Base-by-base conservation (phyloP, 163 green algal genomes). In the Picocystis sp. region DNA sequence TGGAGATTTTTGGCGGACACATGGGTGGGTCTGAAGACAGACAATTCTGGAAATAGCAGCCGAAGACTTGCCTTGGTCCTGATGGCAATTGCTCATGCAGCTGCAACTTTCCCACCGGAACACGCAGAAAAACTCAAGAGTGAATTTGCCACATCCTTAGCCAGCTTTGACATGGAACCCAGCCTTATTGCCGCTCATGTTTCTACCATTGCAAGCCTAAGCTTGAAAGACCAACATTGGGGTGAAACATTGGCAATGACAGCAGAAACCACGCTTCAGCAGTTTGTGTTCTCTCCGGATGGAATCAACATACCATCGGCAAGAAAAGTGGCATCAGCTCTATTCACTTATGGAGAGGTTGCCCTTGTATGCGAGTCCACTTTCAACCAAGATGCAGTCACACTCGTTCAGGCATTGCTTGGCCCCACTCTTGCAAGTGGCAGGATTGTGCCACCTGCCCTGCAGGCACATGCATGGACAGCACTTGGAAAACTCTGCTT, bases 401-500 rank as follows among this genome's bases (percentile, higher is more conserved):
- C 79, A 43, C 72, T 81, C 46, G 70, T 83, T 56, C 77, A 88
- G 55, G 69, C 78, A 12, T 62, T 88, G 22, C 55, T 80, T 43
- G 58, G 60, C 12, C 52, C 56, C 21, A 29, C 19, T 22, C 53
- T 59, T 57, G 53, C 34, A 43, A 13, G 24, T 43, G 24, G 34
- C 6, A 23, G 33, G 11, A 8, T 10, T 34, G 41, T 59, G 15
- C 35, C 53, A 11, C n/a, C 11, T 15, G 29, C 29, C 17, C 46
- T 76, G 56, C 63, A 71, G 58, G 79, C 71, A 12, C 76, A 87
- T 49, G 80, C 81, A 0, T 94, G 83, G 80, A 66, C 72, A 1
- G 71, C 73, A 19, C 68, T 92, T 55, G 83, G 83, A 48, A 89
- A 89, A 62, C 42, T 90, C 24, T 93, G 79, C 72, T 68, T 93